Evolutionary conservation across 177 flowering plant genomes (phyloP).

Genomic region (Vitis hybrid): DNA sequence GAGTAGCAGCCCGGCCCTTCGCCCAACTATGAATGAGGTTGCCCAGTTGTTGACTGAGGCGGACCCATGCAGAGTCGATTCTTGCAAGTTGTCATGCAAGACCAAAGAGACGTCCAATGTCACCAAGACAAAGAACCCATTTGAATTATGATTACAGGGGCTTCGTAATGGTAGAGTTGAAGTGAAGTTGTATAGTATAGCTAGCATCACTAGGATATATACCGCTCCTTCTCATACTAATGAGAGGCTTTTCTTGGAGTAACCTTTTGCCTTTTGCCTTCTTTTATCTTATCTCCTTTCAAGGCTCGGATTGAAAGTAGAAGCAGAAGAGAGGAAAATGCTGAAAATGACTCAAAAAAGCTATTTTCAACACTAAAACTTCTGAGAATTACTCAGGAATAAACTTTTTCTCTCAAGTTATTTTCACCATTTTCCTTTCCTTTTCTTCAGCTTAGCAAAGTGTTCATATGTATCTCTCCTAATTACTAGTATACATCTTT

Average conservation of each 20-base stretch:
- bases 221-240: too few relatives aligned
- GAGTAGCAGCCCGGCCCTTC: conserved; percentile 44
- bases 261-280: too few relatives aligned
- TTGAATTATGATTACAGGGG: conserved; percentile 19
- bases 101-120: conserved; percentile 39
- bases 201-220: too few relatives aligned
- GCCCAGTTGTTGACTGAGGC: conserved; percentile 78
- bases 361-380: too few relatives aligned
- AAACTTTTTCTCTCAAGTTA: too few relatives aligned
- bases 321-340: too few relatives aligned
- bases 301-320: too few relatives aligned
- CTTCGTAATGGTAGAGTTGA: conserved; percentile 3
- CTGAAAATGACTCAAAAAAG: too few relatives aligned
- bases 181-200: conserved; percentile 9
- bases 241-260: too few relatives aligned
- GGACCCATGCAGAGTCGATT: conserved; percentile 62
- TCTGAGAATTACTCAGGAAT: too few relatives aligned
- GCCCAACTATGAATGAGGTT: conserved; percentile 94
- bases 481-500: conserved; percentile 5
- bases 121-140: conserved; percentile 28
- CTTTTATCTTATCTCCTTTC: too few relatives aligned
- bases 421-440: too few relatives aligned
- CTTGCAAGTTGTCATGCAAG: conserved; percentile 51
- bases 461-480: conserved; percentile 2
- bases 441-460: not conserved